Evolutionary conservation across 2,329 filamentous ascomycete genomes (phyloP).

Genomic region (Talaromyces sp.): DNA sequence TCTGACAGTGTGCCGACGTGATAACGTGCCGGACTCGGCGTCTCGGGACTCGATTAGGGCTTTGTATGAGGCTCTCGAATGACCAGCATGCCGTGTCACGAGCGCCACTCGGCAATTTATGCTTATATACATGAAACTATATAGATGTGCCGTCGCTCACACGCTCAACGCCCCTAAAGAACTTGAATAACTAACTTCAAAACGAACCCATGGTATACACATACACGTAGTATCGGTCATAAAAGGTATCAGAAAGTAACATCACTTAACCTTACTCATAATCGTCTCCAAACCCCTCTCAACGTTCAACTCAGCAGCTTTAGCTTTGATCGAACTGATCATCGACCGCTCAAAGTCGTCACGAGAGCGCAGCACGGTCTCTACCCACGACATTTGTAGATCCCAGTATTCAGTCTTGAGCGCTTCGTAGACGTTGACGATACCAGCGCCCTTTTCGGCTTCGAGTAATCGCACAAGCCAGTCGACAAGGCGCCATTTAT

Average conservation of each 20-base stretch:
- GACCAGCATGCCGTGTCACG: background rate
- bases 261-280: slow-evolving; percentile 90
- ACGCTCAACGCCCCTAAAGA: background rate
- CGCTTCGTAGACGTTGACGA: slow-evolving; percentile 73
- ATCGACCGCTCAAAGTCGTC: slow-evolving; percentile 93
- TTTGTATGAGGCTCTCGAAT: slow-evolving; percentile 4
- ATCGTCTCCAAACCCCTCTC: slow-evolving; percentile 83
- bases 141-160: slow-evolving; percentile 1
- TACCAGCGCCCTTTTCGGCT: slow-evolving; percentile 65
- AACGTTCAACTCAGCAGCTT: slow-evolving; percentile 80
- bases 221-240: background rate
- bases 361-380: slow-evolving; percentile 77
- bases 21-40: background rate
- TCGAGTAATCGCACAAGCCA: slow-evolving; percentile 74
- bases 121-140: slow-evolving; percentile 13
- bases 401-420: slow-evolving; percentile 93
- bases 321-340: slow-evolving; percentile 81
- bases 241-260: background rate
- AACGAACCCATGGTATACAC: background rate
- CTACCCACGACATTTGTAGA: slow-evolving; percentile 90
- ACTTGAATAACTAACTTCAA: too few relatives aligned
- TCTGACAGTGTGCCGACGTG: background rate
- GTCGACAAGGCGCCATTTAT: slow-evolving; percentile 89
- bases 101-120: slow-evolving; percentile 1
- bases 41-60: slow-evolving; percentile 10